phyloP scores from a whole-genome alignment of 2,329 filamentous ascomycete species.

The Colletotrichum sp. region DNA sequence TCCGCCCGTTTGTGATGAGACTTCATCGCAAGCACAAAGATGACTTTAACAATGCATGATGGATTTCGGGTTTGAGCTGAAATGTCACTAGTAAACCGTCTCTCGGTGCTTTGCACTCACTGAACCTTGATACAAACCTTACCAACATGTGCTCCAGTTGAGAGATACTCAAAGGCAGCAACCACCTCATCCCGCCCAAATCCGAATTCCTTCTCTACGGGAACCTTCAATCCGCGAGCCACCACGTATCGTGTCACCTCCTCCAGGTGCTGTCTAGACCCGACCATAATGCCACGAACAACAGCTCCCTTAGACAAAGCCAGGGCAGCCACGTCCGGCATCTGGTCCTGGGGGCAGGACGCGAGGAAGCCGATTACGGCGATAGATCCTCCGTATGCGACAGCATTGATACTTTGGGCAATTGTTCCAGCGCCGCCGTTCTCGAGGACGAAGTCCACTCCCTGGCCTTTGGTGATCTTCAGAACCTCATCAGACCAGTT shows the following conservation, averaged over 20 bases:
- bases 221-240: slow-evolving; percentile 26
- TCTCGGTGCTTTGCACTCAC: background rate
- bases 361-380: slow-evolving; percentile 48
- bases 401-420: slow-evolving; percentile 47
- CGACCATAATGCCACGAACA: slow-evolving; percentile 38
- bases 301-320: slow-evolving; percentile 32
- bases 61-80: background rate
- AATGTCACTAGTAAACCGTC: background rate
- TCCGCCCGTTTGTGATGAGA: fast-evolving
- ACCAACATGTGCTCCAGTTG: slow-evolving; percentile 33
- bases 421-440: slow-evolving; percentile 44
- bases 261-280: slow-evolving; percentile 38
- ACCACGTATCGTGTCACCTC: slow-evolving; percentile 35
- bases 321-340: slow-evolving; percentile 33
- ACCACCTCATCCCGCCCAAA: slow-evolving; percentile 32
- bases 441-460: slow-evolving; percentile 46
- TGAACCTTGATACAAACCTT: slow-evolving; percentile 35
- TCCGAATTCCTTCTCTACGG: slow-evolving; percentile 37
- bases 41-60: background rate
- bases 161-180: background rate
- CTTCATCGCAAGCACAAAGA: background rate
- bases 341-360: slow-evolving; percentile 25
- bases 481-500: slow-evolving; percentile 51
- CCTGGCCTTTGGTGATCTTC: slow-evolving; percentile 44
- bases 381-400: slow-evolving; percentile 49